Evolutionary conservation across 2,329 filamentous ascomycete genomes (phyloP), one percentile per base, ranked within the genome.

Genomic region (Nothophaeocryptopus gaeumannii): DNA sequence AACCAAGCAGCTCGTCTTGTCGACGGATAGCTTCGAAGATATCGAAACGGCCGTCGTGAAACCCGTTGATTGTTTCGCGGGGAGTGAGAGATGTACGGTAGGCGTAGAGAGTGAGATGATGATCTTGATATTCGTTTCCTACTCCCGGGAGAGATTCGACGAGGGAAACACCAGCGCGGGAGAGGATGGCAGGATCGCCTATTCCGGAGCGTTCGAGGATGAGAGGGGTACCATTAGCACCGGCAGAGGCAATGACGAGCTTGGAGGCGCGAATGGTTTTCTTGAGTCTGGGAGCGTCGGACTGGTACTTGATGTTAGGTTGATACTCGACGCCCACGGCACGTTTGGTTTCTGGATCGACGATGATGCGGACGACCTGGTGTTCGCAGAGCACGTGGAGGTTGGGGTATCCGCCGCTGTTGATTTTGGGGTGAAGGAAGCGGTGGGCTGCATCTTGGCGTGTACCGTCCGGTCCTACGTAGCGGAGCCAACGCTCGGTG

Each of bases 151-250:
- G 32, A 2, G 40, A 26, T 15, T 49, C 41, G 11, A 54, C 16
- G 2, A 51, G 26, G 13, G 45, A 41, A n/a, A 80, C 70, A 13
- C 55, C 54, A 11, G 50, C 52, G 12, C 42, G 48, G 11, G 45
- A 14, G 8, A 59, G 47, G 2, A 59, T 30, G 12, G 52, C 43
- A 15, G 44, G 51, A 45, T 41, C 39, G 2, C 83, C 83, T 16
- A 86, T 72, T 0, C 83, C 83, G 0, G 81, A 84, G 2, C 84
- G 70, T 55, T 86, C 82, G 12, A 79, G 74, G 11, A 82, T 68
- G 61, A 78, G 79, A 5, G 76, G 83, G 8, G 78, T 82, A 59
- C 76, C 74, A 36, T 78, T 68, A 31, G 73, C 76, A 0, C 83
- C 83, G 0, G 80, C 81, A 3, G 76, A 76, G 2, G 86, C 63